A percentile compares a stretch with the other conserved stretches of the same genome.
These are phyloP conservation scores for Trifolium fragiferum DNA, from an alignment of 306 rosid genomes.

Conservation along the genomic window DNA sequence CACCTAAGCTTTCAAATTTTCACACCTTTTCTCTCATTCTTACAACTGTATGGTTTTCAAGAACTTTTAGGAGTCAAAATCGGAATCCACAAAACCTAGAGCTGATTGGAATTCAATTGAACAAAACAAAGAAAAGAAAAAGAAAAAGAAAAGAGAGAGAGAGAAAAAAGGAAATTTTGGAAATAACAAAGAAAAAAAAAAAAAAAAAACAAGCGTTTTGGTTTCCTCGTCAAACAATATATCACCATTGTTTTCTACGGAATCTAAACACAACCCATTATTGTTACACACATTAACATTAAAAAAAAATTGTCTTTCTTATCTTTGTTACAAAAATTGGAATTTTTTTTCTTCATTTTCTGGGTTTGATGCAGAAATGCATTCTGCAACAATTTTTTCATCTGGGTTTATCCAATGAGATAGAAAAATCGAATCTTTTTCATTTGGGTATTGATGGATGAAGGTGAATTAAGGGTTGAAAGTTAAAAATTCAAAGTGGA, in stretches of 20 bases:
- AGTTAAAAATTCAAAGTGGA: conserved; percentile 35
- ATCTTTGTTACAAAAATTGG: neutral
- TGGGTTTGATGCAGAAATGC: conserved; percentile 47
- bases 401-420: conserved; percentile 30
- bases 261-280: conserved; percentile 51
- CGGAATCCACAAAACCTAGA: conserved; percentile 57
- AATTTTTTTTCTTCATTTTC: neutral
- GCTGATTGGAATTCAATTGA: conserved; percentile 49
- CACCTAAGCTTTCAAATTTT: neutral
- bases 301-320: conserved; percentile 29
- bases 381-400: conserved; percentile 21
- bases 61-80: conserved; percentile 65
- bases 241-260: conserved; percentile 35
- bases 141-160: too few species aligned
- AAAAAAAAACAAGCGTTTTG: conserved; percentile 48
- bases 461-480: conserved; percentile 40
- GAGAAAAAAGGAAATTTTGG: neutral
- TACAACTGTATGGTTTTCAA: conserved; percentile 65
- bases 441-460: conserved; percentile 53
- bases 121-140: conserved; percentile 33
- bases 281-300: conserved; percentile 23
- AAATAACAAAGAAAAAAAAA: conserved; percentile 44
- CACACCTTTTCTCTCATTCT: conserved; percentile 43
- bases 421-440: neutral
- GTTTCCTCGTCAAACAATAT: conserved; percentile 63